Conservation (phyloP, 2,329 filamentous ascomycete species). For the Trichoderma arundinaceum region DNA sequence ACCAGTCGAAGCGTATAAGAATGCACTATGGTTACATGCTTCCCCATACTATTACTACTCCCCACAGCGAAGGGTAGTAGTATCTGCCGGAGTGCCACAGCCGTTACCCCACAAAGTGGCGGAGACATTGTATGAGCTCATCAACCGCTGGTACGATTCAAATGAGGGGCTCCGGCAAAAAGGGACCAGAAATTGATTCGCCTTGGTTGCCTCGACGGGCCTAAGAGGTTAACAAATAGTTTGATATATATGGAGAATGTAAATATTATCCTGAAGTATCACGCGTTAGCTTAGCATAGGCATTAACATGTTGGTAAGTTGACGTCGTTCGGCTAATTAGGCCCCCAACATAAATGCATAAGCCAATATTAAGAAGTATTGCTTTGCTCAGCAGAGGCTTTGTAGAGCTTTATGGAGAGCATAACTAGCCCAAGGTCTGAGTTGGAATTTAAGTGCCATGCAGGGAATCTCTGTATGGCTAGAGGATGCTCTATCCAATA, state of each 20-base stretch:
- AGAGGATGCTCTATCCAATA: not conserved
- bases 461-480: not conserved
- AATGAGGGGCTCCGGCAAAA: conserved; percentile 26
- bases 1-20: not conserved
- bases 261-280: too few relatives aligned
- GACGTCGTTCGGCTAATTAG: not conserved
- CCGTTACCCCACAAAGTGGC: conserved; percentile 17
- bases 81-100: conserved; percentile 14
- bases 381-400: not conserved
- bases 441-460: not conserved
- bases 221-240: too few relatives aligned
- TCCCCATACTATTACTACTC: conserved; percentile 11
- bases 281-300: too few relatives aligned
- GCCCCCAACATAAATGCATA: not conserved
- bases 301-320: not conserved
- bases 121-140: not conserved
- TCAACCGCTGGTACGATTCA: not conserved
- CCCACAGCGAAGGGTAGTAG: conserved; percentile 3
- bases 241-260: too few relatives aligned
- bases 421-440: not conserved
- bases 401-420: not conserved
- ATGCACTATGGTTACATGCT: not conserved
- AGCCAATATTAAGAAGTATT: not conserved
- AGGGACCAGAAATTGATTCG: not conserved
- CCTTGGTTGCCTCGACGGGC: not conserved